Conservation (phyloP, 345 rosid genomes). For the Hypericum perforatum region DNA sequence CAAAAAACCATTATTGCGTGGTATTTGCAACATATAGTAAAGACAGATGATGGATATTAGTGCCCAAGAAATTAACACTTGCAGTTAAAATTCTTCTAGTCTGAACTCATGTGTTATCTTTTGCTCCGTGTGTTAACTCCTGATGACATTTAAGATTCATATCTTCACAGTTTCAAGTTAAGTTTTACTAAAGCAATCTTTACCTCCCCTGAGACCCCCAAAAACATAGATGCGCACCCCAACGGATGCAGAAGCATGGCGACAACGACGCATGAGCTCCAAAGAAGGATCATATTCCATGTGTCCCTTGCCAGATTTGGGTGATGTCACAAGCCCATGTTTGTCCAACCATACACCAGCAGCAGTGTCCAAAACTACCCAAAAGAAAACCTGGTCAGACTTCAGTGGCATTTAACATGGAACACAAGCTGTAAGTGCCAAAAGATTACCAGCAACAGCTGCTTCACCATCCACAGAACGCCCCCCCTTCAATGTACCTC, state of each 20-base stretch:
- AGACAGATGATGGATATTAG: too few relatives aligned
- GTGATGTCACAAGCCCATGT: conserved; percentile 80
- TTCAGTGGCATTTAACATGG: not conserved
- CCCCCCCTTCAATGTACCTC: conserved; percentile 85
- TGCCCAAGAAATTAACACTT: too few relatives aligned
- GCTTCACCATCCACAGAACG: conserved; percentile 81
- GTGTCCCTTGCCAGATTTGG: conserved; percentile 53
- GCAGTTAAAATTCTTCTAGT: too few relatives aligned
- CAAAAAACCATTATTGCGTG: not conserved
- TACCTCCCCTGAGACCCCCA: conserved; percentile 99
- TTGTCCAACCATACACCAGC: conserved; percentile 98
- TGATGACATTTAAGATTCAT: too few relatives aligned
- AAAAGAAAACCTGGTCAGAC: conserved; percentile 8
- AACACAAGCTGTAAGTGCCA: not conserved
- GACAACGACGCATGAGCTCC: conserved; percentile 93
- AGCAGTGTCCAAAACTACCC: conserved; percentile 86
- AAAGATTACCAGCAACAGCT: conserved; percentile 69
- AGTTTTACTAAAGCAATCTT: not conserved
- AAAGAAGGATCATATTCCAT: conserved; percentile 59
- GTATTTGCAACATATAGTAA: too few relatives aligned
- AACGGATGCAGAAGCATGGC: conserved; percentile 93
- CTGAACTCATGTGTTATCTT: too few relatives aligned
- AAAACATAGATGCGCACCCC: conserved; percentile 76
- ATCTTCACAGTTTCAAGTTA: too few relatives aligned
- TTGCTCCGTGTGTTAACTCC: too few relatives aligned